phyloP scores from a whole-genome alignment of 2,329 filamentous ascomycete species.

The Bimuria novae-zelandiae region DNA sequence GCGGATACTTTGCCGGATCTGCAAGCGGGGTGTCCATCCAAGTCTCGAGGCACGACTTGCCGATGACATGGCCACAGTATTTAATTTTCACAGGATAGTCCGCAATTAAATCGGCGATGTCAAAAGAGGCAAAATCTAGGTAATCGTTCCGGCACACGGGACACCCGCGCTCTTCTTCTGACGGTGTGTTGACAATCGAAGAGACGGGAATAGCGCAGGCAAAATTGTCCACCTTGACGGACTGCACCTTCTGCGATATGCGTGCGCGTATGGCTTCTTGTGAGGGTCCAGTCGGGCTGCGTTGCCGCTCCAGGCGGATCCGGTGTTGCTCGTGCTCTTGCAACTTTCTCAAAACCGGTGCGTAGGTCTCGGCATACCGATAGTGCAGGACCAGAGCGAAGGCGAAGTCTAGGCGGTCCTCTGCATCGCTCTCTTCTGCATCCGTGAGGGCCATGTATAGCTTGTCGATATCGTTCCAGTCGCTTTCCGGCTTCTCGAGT shows the following conservation, averaged over 20 bases:
- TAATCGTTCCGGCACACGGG: slow-evolving; percentile 29
- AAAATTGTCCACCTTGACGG: slow-evolving; percentile 22
- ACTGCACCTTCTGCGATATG: slow-evolving; percentile 8
- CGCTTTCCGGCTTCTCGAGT: slow-evolving; percentile 17
- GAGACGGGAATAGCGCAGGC: slow-evolving; percentile 26
- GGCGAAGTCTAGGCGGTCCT: slow-evolving; percentile 13
- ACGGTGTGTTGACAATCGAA: slow-evolving; percentile 3
- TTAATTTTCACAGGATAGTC: slow-evolving; percentile 34
- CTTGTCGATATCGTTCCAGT: slow-evolving; percentile 16
- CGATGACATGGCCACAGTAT: slow-evolving; percentile 30
- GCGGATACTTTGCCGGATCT: slow-evolving; percentile 24
- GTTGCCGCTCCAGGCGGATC: neutral
- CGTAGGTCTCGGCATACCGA: slow-evolving; percentile 14
- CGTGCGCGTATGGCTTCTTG: slow-evolving; percentile 4
- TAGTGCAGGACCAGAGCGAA: slow-evolving; percentile 19
- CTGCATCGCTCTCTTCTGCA: slow-evolving; percentile 2
- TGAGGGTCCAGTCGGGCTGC: neutral
- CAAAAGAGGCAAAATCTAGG: slow-evolving; percentile 14
- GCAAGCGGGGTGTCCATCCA: slow-evolving; percentile 30
- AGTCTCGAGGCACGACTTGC: slow-evolving; percentile 27
- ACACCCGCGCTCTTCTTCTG: slow-evolving; percentile 17
- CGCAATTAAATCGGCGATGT: slow-evolving; percentile 17
- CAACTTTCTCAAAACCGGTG: slow-evolving; percentile 4
- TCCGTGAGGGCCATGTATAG: slow-evolving; percentile 27
- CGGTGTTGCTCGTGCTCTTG: slow-evolving; percentile 3